These are phyloP conservation scores for Trichosporon sp. DNA, from an alignment of 1,284 basidiomycete species.

Conservation along the genomic window DNA sequence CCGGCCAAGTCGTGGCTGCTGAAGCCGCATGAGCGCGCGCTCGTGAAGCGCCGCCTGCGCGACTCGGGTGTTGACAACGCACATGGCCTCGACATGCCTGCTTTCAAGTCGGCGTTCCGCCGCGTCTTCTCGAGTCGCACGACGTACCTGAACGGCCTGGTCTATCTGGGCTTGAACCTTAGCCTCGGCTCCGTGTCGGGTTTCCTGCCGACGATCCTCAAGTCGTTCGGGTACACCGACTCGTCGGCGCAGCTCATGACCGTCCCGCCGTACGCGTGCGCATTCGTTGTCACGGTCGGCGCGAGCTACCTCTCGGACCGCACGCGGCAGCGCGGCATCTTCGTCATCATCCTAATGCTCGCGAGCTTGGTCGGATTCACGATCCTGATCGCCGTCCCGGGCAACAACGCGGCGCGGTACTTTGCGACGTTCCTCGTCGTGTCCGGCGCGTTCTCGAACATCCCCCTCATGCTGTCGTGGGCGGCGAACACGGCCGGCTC, in stretches of 20 bases:
- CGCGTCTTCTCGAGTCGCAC: constrained; percentile 8
- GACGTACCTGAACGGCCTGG: constrained; percentile 27
- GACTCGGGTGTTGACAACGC: constrained; percentile 8
- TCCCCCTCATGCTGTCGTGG: constrained; percentile 30
- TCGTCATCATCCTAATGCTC: constrained; percentile 36
- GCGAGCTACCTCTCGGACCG: constrained; percentile 18
- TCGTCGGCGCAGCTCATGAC: constrained; percentile 59
- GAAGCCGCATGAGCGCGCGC: not conserved
- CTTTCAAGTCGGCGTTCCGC: constrained; percentile 2
- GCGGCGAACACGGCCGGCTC: constrained; percentile 22
- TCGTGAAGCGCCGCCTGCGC: not conserved
- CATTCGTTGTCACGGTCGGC: constrained; percentile 35
- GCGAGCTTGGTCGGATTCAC: constrained; percentile 41
- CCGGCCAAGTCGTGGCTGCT: constrained; percentile 63
- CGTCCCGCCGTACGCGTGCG: constrained; percentile 74
- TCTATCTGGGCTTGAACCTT: constrained; percentile 10
- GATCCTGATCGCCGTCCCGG: constrained; percentile 33
- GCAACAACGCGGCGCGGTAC: constrained; percentile 31
- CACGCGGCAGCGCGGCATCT: constrained; percentile 16
- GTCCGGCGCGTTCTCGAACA: constrained; percentile 29
- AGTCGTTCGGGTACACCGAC: constrained; percentile 53
- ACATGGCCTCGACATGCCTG: constrained; percentile 11
- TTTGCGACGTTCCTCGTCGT: constrained; percentile 42
- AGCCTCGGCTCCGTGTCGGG: constrained; percentile 59
- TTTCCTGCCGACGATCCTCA: constrained; percentile 76